Conservation (phyloP, 1,284 basidiomycete genomes). For the Sanguinoderma infundibulare region DNA sequence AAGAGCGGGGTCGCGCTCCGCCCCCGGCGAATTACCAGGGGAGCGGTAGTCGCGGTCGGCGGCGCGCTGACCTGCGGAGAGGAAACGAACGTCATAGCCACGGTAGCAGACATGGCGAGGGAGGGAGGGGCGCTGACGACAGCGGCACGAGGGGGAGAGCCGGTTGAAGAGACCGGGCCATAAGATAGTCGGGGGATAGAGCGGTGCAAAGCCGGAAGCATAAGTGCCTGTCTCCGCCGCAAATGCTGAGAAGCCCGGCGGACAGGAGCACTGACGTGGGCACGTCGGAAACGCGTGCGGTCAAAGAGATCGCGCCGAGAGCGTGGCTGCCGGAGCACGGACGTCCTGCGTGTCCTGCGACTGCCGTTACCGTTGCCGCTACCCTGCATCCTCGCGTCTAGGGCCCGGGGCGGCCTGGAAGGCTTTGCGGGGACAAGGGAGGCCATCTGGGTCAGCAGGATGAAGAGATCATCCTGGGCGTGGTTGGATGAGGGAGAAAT, state of each 20-base stretch:
- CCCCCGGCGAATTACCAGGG: conserved; percentile 14
- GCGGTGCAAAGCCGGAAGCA: conserved; percentile 20
- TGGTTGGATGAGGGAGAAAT: not conserved
- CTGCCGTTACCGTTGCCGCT: conserved; percentile 5
- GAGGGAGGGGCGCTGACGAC: conserved; percentile 11
- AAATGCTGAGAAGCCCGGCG: conserved; percentile 21
- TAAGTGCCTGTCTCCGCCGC: conserved; percentile 15
- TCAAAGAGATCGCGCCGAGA: conserved; percentile 21
- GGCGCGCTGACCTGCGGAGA: conserved; percentile 9
- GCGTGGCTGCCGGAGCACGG: conserved; percentile 18
- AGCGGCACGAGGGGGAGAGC: not conserved
- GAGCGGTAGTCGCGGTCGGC: conserved; percentile 6
- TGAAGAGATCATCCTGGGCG: not conserved
- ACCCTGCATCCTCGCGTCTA: conserved; percentile 5
- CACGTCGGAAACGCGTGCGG: conserved; percentile 17
- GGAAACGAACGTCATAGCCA: conserved; percentile 14
- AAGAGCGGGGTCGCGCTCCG: conserved; percentile 17
- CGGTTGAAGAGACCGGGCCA: conserved; percentile 15
- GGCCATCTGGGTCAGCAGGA: not conserved
- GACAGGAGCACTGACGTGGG: conserved; percentile 20
- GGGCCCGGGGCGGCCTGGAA: conserved; percentile 2
- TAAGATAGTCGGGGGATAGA: conserved; percentile 13
- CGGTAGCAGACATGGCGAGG: conserved; percentile 19
- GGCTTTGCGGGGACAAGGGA: not conserved
- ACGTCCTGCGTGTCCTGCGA: conserved; percentile 8